These are phyloP conservation scores for Chalciporus sp. DNA, from an alignment of 1,284 basidiomycete genomes.

Conservation along the genomic window DNA sequence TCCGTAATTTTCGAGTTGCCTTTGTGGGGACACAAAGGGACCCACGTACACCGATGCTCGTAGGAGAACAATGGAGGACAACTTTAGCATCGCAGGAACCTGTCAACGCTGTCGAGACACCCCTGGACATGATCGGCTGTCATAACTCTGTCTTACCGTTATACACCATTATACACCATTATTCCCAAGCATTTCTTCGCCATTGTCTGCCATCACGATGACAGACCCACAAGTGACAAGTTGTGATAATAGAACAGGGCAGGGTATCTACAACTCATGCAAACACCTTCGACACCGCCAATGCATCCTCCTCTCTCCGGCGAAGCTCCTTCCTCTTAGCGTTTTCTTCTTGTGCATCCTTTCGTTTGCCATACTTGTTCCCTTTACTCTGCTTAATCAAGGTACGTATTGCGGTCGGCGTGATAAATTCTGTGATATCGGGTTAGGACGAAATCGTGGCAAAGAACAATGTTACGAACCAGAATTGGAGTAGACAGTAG, in stretches of 20 bases:
- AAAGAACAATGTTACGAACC: conserved; percentile 50
- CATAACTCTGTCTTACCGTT: neutral
- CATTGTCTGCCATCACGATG: conserved; percentile 20
- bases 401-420: conserved; percentile 83
- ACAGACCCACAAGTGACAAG: neutral
- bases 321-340: conserved; percentile 68
- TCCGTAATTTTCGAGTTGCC: conserved; percentile 26
- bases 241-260: neutral
- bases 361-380: conserved; percentile 78
- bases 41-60: conserved; percentile 6
- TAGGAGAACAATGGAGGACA: conserved; percentile 34
- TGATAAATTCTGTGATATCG: conserved; percentile 79
- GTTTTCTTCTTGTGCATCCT: conserved; percentile 75
- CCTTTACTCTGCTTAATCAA: conserved; percentile 75
- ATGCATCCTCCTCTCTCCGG: conserved; percentile 73
- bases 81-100: conserved; percentile 18
- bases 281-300: conserved; percentile 90
- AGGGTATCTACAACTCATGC: conserved; percentile 44
- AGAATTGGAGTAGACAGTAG: conserved; percentile 95
- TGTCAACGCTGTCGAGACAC: too few relatives aligned
- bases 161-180: neutral
- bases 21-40: conserved; percentile 34
- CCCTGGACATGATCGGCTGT: neutral
- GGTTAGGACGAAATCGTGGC: conserved; percentile 8
- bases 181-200: neutral